Percentiles rank a stretch among this genome's conserved stretches.
These are phyloP conservation scores for Zasmidium citrigriseum DNA, from an alignment of 2,329 filamentous ascomycete genomes.

Conservation along the genomic window DNA sequence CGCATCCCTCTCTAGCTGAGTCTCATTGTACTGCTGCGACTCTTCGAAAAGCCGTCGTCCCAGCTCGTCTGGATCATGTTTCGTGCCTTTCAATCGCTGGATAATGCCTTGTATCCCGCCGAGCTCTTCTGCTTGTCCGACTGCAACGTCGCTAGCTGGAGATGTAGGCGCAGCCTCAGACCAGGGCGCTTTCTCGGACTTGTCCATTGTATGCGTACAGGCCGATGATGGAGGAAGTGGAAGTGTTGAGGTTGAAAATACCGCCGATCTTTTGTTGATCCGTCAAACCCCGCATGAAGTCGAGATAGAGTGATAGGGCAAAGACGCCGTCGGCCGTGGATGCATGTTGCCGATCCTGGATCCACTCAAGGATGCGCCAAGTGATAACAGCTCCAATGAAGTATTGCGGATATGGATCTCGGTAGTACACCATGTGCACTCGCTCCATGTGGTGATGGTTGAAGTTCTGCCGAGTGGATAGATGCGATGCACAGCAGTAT, in stretches of 20 bases:
- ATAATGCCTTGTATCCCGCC: background rate
- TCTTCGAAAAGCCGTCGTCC: constrained; percentile 11
- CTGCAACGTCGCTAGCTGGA: background rate
- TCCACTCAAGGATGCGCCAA: background rate
- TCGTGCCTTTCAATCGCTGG: constrained; percentile 2
- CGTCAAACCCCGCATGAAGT: background rate
- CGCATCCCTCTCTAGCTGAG: constrained; percentile 44
- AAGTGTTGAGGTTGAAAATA: background rate
- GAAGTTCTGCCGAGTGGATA: too few relatives aligned
- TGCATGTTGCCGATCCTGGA: background rate
- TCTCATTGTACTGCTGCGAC: constrained; percentile 10
- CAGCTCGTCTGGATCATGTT: constrained; percentile 12
- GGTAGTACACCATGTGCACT: too few relatives aligned
- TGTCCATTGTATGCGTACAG: too few relatives aligned
- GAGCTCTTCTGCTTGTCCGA: background rate
- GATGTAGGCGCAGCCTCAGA: background rate
- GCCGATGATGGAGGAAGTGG: too few relatives aligned
- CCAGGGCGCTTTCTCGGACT: background rate
- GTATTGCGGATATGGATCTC: too few relatives aligned
- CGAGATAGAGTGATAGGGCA: background rate
- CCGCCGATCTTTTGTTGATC: background rate
- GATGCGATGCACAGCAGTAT: too few relatives aligned
- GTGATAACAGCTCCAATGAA: background rate
- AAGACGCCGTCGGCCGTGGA: background rate
- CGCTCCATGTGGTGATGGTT: too few relatives aligned